These are phyloP conservation scores for Ogataea glucozyma DNA, from an alignment of 805 yeast species.

Conservation along the genomic window DNA sequence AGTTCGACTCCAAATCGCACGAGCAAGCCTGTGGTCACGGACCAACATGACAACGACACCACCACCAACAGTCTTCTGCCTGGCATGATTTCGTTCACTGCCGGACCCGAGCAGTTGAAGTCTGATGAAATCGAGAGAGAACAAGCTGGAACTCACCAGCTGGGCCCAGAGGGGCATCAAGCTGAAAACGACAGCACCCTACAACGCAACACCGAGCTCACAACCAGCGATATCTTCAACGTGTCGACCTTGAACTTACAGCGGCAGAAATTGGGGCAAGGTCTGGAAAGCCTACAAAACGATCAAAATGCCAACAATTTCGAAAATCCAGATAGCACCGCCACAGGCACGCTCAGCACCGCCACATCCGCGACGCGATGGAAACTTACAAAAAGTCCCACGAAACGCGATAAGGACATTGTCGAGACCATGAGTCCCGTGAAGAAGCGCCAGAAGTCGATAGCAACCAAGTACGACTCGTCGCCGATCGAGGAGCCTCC, in stretches of 20 bases:
- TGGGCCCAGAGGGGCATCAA: neutral
- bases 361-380: no score
- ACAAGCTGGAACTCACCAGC: constrained; percentile 2
- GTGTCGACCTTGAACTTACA: constrained; percentile 20
- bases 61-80: constrained; percentile 14
- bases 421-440: constrained; percentile 18
- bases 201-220: constrained; percentile 15
- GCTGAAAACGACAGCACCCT: constrained; percentile 4
- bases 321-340: no score
- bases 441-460: constrained; percentile 20
- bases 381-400: constrained; percentile 20
- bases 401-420: constrained; percentile 10
- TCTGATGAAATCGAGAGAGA: constrained; percentile 21
- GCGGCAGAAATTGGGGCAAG: constrained; percentile 8
- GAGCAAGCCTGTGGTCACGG: constrained; percentile 4
- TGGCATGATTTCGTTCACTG: neutral
- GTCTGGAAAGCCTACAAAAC: no score
- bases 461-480: constrained; percentile 33
- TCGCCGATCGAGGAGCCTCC: constrained; percentile 39
- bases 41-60: constrained; percentile 1
- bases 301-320: no score
- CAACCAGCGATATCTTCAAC: constrained; percentile 24
- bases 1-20: constrained; percentile 28
- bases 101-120: constrained; percentile 19
- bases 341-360: constrained; percentile 1